Evolutionary conservation across 768 basidiomycete species (phyloP), one percentile per base, ranked within the genome.

Genomic region (Cystofilobasidium macerans): DNA sequence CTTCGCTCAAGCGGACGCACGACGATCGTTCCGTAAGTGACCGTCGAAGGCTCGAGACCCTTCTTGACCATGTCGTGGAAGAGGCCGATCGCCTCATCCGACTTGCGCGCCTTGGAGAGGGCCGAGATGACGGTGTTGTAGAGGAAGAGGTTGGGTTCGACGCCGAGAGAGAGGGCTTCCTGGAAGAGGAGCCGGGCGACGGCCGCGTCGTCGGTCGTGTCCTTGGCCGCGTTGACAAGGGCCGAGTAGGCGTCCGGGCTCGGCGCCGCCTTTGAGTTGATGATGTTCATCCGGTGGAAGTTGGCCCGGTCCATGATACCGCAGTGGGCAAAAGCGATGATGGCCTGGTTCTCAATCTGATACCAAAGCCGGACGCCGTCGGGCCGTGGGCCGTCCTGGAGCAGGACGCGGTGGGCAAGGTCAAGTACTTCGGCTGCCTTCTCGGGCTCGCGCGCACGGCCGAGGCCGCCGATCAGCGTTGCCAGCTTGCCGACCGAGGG

Each of bases 61-160:
- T 78, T 77, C 78, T 89, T 89, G 90, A 97, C 93, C 72, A 85
- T 80, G 59, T 85, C 81, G 59, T 62, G 60, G 82, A 98, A 99
- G 69, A 97, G 78, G 68, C 86, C 85, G 62, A 99, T 77, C 0
- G 91, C 92, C 57, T 84, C 80, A 69, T 95, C 92, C 0, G 91
- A 89, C 76, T 94, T 94, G 70, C 95, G 83, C 3, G 95, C 95
- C 75, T 87, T 90, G 36, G 90, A 85, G 13, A 99, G 82, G 78
- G 94, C 93, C 69, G 89, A 91, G 77, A 99, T 97, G 78, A 93
- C 86, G 71, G 89, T 97, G 79, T 99, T 98, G 80, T 87, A 99
- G 43, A 99, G 82, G 77, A 86, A 99, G 56, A 86, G 80, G 72
- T 89, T 92, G 20, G 90, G 86, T 36, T 72, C 70, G 43, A 94